Conservation (phyloP, 495 filamentous ascomycete species). For the Penicillium longicatenatum region DNA sequence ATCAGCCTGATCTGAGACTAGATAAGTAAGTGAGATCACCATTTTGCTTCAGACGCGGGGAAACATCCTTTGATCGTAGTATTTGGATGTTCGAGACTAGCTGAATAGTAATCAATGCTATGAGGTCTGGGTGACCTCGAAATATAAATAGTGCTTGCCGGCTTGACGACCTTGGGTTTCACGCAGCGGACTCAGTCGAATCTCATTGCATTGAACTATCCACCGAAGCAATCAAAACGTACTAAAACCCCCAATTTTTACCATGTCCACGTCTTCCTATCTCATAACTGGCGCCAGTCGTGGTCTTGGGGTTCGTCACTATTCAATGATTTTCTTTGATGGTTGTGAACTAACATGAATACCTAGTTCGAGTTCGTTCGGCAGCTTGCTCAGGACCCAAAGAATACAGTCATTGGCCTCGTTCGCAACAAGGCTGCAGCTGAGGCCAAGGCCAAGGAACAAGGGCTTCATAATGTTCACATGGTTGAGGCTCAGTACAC, state of each 20-base stretch:
- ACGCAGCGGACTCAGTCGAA: too few species aligned
- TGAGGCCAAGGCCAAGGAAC: slow-evolving; percentile 17
- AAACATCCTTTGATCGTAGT: too few species aligned
- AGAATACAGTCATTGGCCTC: slow-evolving; percentile 43
- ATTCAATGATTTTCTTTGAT: neutral
- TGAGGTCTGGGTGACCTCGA: too few species aligned
- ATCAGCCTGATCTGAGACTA: neutral
- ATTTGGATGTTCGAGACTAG: too few species aligned
- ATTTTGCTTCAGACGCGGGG: neutral
- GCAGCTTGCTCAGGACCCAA: slow-evolving; percentile 37
- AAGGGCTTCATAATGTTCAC: slow-evolving; percentile 42
- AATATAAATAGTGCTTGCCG: neutral
- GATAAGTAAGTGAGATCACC: neutral
- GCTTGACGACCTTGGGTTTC: neutral
- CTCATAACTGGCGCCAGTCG: slow-evolving; percentile 40
- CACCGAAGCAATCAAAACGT: too few species aligned
- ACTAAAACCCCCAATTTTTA: too few species aligned
- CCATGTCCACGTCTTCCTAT: slow-evolving; percentile 42
- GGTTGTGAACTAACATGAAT: neutral
- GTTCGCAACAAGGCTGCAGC: slow-evolving; percentile 43
- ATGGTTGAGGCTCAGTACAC: slow-evolving; percentile 49
- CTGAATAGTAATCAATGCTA: too few species aligned
- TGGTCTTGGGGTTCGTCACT: slow-evolving; percentile 39
- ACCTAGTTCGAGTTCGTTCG: slow-evolving; percentile 23
- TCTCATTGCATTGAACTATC: too few species aligned